Evolutionary conservation across 441 rosid genomes (phyloP), one percentile per base, ranked within the genome.

Genomic region (Iberis amara): DNA sequence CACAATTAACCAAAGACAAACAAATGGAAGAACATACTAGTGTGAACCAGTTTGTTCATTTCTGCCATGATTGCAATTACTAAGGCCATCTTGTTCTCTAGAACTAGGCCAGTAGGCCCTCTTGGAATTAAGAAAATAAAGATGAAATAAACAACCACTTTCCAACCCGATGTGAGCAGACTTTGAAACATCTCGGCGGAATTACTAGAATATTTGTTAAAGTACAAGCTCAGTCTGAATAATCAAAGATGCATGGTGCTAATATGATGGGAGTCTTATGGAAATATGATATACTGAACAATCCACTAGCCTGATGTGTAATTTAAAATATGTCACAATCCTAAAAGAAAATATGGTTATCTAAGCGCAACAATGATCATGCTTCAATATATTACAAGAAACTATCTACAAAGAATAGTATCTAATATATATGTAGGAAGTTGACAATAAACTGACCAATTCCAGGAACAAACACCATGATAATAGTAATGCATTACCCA

Each of bases 401-500:
- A 45, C 37, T 15, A 36, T 55, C 39, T 23, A 35, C 41, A 44
- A 38, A 24, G 4, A 52, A 23, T 12, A 37, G 43, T 21, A 14
- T 18, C 1, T 53, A 55, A 5, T 58, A 28, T 31, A 11, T 52
- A 41, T 6, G 54, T 45, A 39, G 0, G 53, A 56, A 47, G 30
- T 53, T 55, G 44, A 32, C 41, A 57, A 27, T 60, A 43, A 68
- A 81, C 94, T 83, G 64, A 91, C 96, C 98, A 91, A 24, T 79
- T 85, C 98, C 98, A 91, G 47, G 98, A 91, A 73, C 88, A 85
- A 70, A 91, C 96, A 47, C 98, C 98, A 72, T 85, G 95, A 57
- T 86, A 88, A 60, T 91, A 91, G 67, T 91, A 86, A 56, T 74
- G 98, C 98, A 88, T 83, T 42, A 91, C 83, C 98, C 98, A 91